Conservation (phyloP, 169 alveolate species). For the Eimeria praecox region DNA sequence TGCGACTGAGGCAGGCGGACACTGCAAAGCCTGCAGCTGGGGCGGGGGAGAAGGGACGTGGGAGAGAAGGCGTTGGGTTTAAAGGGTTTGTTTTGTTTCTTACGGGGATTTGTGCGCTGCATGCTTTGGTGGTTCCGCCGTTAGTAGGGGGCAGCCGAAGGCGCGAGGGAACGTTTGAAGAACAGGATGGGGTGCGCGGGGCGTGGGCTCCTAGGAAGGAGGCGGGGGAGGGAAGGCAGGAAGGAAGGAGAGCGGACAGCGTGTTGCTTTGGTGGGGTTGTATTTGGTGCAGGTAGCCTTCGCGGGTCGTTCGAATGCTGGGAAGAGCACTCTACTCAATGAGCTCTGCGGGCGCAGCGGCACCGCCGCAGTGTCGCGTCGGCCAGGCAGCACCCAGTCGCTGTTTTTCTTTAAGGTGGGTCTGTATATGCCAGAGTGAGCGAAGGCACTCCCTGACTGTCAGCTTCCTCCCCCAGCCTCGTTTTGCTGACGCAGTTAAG, state of each 20-base stretch:
- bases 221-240: background rate
- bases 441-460: background rate
- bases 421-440: background rate
- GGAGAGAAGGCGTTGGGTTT: background rate
- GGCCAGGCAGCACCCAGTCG: constrained; percentile 82
- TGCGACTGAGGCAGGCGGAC: background rate
- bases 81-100: background rate
- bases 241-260: background rate
- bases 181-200: background rate
- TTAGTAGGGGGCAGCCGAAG: background rate
- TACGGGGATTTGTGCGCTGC: background rate
- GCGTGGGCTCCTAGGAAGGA: background rate
- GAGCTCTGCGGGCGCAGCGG: constrained; percentile 83
- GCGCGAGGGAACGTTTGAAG: background rate
- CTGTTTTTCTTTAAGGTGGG: constrained; percentile 79
- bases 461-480: background rate
- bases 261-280: background rate
- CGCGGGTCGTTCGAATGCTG: constrained; percentile 84
- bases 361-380: constrained; percentile 66
- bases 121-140: background rate
- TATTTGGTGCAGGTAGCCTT: constrained; percentile 79
- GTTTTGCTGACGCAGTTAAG: background rate
- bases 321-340: constrained; percentile 83
- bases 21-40: background rate
- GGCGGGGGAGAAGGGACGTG: background rate